A percentile compares a stretch with the other conserved stretches of the same genome.
These are phyloP conservation scores for Trichosporon asahii DNA, from an alignment of 1,284 basidiomycete genomes.

Conservation along the genomic window DNA sequence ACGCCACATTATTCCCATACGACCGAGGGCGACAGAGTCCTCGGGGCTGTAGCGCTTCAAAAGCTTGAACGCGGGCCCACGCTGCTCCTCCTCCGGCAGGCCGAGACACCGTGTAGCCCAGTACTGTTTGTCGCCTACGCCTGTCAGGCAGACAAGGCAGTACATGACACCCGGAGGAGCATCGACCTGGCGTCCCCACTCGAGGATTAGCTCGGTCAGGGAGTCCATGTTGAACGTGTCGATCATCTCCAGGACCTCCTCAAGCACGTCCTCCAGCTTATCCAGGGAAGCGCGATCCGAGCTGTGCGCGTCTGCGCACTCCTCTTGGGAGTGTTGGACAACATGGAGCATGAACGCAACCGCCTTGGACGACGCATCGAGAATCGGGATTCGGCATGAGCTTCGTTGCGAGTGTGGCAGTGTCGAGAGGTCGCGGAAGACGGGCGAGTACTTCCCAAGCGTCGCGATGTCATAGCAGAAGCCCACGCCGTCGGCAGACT, in stretches of 20 bases:
- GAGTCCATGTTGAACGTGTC: constrained; percentile 2
- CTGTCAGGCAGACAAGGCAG: neutral
- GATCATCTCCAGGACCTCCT: constrained; percentile 2
- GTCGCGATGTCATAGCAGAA: constrained; percentile 2
- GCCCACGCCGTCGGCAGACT: neutral
- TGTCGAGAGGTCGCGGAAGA: neutral
- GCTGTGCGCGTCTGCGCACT: neutral
- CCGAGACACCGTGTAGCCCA: neutral
- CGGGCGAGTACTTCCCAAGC: neutral
- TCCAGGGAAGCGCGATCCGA: neutral
- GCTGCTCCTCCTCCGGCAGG: neutral
- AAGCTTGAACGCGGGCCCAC: neutral
- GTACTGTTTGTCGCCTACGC: constrained; percentile 4
- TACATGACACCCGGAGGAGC: neutral
- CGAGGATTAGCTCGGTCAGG: neutral
- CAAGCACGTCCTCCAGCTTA: neutral
- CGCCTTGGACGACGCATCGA: neutral
- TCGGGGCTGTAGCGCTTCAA: neutral
- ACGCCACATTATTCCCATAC: neutral
- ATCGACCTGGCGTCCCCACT: neutral
- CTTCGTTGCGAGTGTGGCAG: neutral
- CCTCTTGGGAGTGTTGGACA: constrained; percentile 1
- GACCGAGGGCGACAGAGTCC: neutral
- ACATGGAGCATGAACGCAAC: constrained; percentile 7
- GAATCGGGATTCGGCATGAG: neutral